Percentiles rank a stretch among this genome's conserved stretches.
Evolutionary conservation across 2,329 filamentous ascomycete genomes (phyloP).

Genomic region (Lojkania enalia): DNA sequence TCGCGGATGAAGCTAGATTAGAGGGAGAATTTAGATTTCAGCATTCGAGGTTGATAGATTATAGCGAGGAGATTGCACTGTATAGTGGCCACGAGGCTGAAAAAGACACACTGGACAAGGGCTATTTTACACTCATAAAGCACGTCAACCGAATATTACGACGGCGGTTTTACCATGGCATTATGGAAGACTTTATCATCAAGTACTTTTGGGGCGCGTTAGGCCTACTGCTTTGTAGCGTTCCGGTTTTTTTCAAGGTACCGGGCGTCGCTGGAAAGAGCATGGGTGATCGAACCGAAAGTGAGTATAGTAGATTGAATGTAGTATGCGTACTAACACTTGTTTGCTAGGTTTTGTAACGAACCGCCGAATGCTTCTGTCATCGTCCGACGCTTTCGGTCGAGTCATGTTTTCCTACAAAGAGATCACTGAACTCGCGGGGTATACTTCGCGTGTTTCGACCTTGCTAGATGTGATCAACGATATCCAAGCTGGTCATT

Average conservation of each 20-base stretch:
- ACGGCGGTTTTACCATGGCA: constrained; percentile 90
- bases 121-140: constrained; percentile 98
- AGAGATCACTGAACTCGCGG: constrained; percentile 92
- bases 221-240: constrained; percentile 86
- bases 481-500: constrained; percentile 85
- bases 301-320: constrained; percentile 43
- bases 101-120: constrained; percentile 95
- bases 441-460: constrained; percentile 90
- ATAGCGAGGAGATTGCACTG: constrained; percentile 91
- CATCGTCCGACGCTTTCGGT: constrained; percentile 92
- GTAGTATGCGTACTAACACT: constrained; percentile 10
- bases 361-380: constrained; percentile 87
- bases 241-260: constrained; percentile 94
- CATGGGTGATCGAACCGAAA: constrained; percentile 71
- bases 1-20: constrained; percentile 90
- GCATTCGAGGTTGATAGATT: constrained; percentile 92
- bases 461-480: constrained; percentile 91
- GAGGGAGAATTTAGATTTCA: constrained; percentile 97
- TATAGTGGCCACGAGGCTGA: constrained; percentile 92
- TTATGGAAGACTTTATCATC: constrained; percentile 99
- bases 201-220: constrained; percentile 99
- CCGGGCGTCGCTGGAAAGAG: constrained; percentile 61
- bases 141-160: constrained; percentile 96
- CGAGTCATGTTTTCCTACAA: constrained; percentile 95
- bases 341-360: constrained; percentile 76